Percentiles rank a stretch among this genome's conserved stretches.
Conservation (phyloP, 176 grass and related monocot species). For the Pontederia crassipes region DNA sequence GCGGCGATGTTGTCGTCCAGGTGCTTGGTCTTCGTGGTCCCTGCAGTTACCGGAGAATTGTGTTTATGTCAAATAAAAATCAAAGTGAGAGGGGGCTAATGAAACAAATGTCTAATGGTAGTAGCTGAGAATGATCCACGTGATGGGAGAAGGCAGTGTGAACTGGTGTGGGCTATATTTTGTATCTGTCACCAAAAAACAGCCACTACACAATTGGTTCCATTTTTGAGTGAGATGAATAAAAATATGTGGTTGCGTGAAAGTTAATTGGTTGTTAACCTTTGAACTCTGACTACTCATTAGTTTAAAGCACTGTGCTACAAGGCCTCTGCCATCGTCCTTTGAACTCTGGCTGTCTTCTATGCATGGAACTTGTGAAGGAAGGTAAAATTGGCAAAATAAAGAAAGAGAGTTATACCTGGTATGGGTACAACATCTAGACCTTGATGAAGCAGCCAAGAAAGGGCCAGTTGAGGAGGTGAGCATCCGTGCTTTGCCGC, state of each 20-base stretch:
- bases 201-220: too few relatives aligned
- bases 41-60: neutral
- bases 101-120: neutral
- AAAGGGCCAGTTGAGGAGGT: conserved; percentile 14
- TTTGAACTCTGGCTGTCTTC: neutral
- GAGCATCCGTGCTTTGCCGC: conserved; percentile 8
- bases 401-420: neutral
- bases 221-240: too few relatives aligned
- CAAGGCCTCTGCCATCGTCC: neutral
- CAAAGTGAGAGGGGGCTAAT: neutral
- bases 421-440: conserved; percentile 18
- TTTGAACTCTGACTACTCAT: neutral
- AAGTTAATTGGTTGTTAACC: too few relatives aligned
- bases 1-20: conserved; percentile 9
- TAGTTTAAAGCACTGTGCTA: neutral
- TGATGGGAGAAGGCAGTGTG: too few relatives aligned
- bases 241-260: too few relatives aligned
- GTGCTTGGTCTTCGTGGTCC: conserved; percentile 12
- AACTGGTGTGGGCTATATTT: too few relatives aligned
- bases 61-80: neutral
- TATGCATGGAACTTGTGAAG: neutral
- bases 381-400: neutral
- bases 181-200: too few relatives aligned
- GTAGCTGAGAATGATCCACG: too few relatives aligned
- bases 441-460: conserved; percentile 21